Conservation (phyloP, 495 filamentous ascomycete species). For the Choiromyces venosus region DNA sequence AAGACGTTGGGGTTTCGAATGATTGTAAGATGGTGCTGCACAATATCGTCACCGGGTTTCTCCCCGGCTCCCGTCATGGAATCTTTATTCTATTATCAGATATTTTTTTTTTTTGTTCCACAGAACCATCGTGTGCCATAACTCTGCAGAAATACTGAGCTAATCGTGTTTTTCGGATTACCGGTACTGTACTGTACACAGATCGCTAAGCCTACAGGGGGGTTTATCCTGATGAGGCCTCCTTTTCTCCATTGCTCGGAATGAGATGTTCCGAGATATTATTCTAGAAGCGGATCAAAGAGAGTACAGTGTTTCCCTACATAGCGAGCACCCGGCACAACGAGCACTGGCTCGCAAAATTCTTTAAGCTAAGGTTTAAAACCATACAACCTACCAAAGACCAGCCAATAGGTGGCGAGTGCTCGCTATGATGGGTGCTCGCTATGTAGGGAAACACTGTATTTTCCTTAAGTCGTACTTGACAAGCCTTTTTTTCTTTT, state of each 20-base stretch:
- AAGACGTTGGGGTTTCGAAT: background rate
- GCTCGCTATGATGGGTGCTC: too few species aligned
- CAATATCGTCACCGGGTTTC: background rate
- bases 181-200: too few species aligned
- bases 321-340: too few species aligned
- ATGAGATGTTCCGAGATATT: background rate
- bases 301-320: background rate
- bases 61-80: background rate
- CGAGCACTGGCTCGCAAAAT: too few species aligned
- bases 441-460: too few species aligned
- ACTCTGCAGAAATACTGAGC: background rate
- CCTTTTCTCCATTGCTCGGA: background rate
- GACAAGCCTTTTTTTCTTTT: background rate
- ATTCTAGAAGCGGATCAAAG: background rate
- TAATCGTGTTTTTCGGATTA: background rate
- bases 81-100: background rate
- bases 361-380: too few species aligned
- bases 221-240: background rate
- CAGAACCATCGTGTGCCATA: background rate
- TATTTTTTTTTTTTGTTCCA: background rate
- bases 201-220: background rate
- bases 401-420: too few species aligned
- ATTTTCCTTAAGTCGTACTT: background rate
- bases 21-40: background rate
- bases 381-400: too few species aligned